Evolutionary conservation across 768 basidiomycete species (phyloP).

Genomic region (Lyophyllum atratum): DNA sequence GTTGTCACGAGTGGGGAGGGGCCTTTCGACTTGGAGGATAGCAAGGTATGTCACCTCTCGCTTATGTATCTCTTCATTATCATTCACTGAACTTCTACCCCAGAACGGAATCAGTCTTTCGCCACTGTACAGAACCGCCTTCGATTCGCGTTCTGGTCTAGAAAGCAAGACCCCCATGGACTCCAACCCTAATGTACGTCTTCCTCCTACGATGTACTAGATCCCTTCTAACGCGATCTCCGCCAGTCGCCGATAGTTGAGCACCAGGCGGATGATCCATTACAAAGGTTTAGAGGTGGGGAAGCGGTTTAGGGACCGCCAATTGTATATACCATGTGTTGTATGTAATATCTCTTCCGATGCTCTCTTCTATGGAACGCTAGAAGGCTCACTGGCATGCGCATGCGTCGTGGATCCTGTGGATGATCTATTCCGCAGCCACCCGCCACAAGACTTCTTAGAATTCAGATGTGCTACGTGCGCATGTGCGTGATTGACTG

Average conservation of each 20-base stretch:
- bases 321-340: not conserved
- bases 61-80: not conserved
- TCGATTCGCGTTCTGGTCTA: not conserved
- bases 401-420: no score
- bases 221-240: not conserved
- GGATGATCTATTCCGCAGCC: no score
- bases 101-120: constrained; percentile 9
- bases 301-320: not conserved
- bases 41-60: constrained; percentile 10
- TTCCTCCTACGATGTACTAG: not conserved
- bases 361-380: not conserved
- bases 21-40: constrained; percentile 3
- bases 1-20: constrained; percentile 3
- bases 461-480: no score
- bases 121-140: constrained; percentile 1
- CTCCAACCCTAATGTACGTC: not conserved
- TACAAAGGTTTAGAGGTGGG: not conserved
- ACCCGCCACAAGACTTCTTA: no score
- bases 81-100: no score
- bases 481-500: no score
- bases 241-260: constrained; percentile 1
- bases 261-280: not conserved
- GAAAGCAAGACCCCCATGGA: constrained; percentile 2
- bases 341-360: not conserved
- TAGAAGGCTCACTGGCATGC: no score